Evolutionary conservation across 208 protist species (phyloP), one percentile per base, ranked within the genome.

Genomic region (Vickermania ingenoplastis): DNA sequence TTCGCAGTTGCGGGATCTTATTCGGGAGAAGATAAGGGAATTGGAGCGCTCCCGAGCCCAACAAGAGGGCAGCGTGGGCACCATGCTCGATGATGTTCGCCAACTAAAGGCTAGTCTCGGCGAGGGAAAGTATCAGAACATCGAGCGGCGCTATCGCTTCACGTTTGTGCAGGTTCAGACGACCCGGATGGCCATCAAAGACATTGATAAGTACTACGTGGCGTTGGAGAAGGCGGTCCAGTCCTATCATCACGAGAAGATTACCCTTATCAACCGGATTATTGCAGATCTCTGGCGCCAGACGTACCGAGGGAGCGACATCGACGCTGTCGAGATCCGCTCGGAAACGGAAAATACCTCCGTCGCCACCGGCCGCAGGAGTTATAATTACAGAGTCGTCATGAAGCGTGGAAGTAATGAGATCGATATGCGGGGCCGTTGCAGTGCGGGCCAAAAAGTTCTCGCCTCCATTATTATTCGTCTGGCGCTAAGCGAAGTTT

Each of bases 391-490:
- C 73, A 75, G 91, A 50, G 96, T 99, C 3, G 92, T 98, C 11
- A 99, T 99, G 97, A 73, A 87, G 17, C 97, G 97, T 59, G 93
- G 84, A 3, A 96, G 88, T 31, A 90, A 83, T 1, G 86, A 89
- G 62, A 79, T 99, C 54, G 97, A 99, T 70, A 99, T 99, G 98
- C 89, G 97, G 49, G 97, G 97, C 1, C 86, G 98, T 2, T 99
- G 98, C 78, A 97, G 89, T 61, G 97, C 97, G 0, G 97, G 97
- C 14, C 97, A 99, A 65, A 98, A 97, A 63, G 92, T 99, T 13
- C 77, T 99, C 1, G 98, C 99, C 1, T 99, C 92, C 7, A 73
- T 99, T 0, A 81, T 99, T 24, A 99, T 99, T 67, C 83, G 99
- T n/a, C 69, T 99, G 14, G 98, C 99, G 1, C 75, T 99, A 1